Evolutionary conservation across 2,329 filamentous ascomycete species (phyloP), one percentile per base, ranked within the genome.

Genomic region (Cytospora leucostoma): DNA sequence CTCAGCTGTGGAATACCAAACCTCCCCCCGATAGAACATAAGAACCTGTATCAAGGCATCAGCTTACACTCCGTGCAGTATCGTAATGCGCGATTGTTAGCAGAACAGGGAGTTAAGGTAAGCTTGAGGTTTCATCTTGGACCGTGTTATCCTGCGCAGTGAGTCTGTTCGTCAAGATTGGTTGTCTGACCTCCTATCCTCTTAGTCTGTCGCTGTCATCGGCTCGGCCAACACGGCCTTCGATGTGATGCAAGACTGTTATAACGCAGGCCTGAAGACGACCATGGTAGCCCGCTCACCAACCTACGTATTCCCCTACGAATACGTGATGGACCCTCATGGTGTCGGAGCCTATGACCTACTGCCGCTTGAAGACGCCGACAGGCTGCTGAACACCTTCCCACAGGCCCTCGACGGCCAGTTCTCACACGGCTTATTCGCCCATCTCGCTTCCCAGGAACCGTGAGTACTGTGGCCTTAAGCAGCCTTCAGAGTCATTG

Each of bases 11-110:
- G 78, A 15, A 63, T 67, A 56, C 74, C 79, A 7, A 71, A 71
- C 8, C 66, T 79, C 10, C 78, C 79, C 1, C 69, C 69, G 0
- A 76, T 83, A 61, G 68, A 74, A 0, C 74, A 76, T 8, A 73
- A 75, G 61, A 70, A 75, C 0, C 56, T 68, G 1, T 83, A 82
- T 70, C 70, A 74, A 51, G 80, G 81, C 7, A 69, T 68, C 4
- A 64, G 78, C 4, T 77, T 80, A 63, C 80, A 83, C 67, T 77
- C 77, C 3, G 74, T 71, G 27, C 68, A 76, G 56, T 79, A 79
- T 70, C 71, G 71, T 21, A 76, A 77, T 44, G 79, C 79, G 0
- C 69, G 71, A 2, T 64, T 72, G 5, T 66, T 76, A 13, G 32
- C 12, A 12, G 47, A 35, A 21, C 27, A 53, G 8, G 65, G 66